phyloP scores from a whole-genome alignment of 2,329 filamentous ascomycete species.

The Trichoderma koningiopsis region DNA sequence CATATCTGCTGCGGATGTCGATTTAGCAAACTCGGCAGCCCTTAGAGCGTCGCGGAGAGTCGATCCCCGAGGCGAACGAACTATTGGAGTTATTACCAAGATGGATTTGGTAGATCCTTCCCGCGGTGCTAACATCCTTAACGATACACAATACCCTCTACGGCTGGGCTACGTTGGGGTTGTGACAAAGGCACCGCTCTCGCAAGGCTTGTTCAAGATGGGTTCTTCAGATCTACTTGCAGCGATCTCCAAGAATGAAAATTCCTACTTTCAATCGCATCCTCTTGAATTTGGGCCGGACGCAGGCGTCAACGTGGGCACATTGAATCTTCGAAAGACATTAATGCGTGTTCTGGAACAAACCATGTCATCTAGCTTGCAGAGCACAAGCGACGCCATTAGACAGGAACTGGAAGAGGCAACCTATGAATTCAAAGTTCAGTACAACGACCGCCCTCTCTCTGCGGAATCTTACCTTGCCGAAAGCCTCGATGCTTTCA shows the following conservation, averaged over 20 bases:
- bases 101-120: conserved; percentile 93
- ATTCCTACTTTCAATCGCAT: conserved; percentile 82
- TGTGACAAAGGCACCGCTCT: conserved; percentile 75
- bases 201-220: conserved; percentile 77
- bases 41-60: conserved; percentile 86
- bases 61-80: conserved; percentile 90
- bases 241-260: conserved; percentile 85
- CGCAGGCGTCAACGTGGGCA: conserved; percentile 76
- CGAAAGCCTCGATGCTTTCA: conserved; percentile 93
- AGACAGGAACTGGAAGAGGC: conserved; percentile 94
- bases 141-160: conserved; percentile 89
- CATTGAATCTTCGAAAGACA: conserved; percentile 85
- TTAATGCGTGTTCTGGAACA: conserved; percentile 96
- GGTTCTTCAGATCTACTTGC: conserved; percentile 77
- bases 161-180: conserved; percentile 96
- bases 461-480: conserved; percentile 96
- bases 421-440: conserved; percentile 98
- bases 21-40: conserved; percentile 94
- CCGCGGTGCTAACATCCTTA: conserved; percentile 76
- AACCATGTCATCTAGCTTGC: conserved; percentile 92
- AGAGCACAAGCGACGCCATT: conserved; percentile 88
- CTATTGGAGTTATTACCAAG: conserved; percentile 98
- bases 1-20: conserved; percentile 96
- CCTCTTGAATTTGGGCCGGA: conserved; percentile 76
- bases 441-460: conserved; percentile 94